These are phyloP conservation scores for Pulveroboletus sp. DNA, from an alignment of 768 basidiomycete species.

Conservation along the genomic window DNA sequence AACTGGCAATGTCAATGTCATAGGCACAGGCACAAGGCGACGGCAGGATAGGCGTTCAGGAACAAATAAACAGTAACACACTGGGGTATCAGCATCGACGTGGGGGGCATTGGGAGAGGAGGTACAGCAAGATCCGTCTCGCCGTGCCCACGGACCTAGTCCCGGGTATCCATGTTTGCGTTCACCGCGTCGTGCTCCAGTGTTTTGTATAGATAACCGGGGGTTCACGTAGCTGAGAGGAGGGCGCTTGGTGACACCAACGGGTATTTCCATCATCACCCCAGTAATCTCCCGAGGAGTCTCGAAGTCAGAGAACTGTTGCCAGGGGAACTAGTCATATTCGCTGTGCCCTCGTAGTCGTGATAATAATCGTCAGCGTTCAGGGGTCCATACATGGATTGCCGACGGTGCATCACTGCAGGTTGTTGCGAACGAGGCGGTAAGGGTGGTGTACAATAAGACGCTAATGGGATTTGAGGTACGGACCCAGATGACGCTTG, in stretches of 20 bases:
- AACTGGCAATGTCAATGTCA: too few relatives aligned
- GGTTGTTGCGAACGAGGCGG: constrained; percentile 4
- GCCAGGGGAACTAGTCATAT: neutral
- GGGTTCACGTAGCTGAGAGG: too few relatives aligned
- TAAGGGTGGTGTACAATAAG: neutral
- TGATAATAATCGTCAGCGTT: constrained; percentile 1
- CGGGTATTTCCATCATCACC: constrained; percentile 11
- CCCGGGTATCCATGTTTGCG: too few relatives aligned
- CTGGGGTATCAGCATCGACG: neutral
- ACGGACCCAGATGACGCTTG: constrained; percentile 25
- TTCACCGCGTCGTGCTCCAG: too few relatives aligned
- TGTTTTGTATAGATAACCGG: too few relatives aligned
- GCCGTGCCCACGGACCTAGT: too few relatives aligned
- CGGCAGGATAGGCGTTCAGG: neutral
- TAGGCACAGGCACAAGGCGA: neutral
- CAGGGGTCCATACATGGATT: constrained; percentile 17
- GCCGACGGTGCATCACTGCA: constrained; percentile 7
- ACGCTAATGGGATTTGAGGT: neutral
- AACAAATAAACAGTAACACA: neutral
- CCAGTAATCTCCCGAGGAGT: constrained; percentile 21
- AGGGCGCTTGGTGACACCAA: neutral
- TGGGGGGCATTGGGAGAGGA: too few relatives aligned
- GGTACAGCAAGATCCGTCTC: too few relatives aligned
- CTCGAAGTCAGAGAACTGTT: constrained; percentile 7
- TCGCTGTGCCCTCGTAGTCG: neutral